phyloP scores from a whole-genome alignment of 257 asterid species.

The Capsicum rhomboideum region DNA sequence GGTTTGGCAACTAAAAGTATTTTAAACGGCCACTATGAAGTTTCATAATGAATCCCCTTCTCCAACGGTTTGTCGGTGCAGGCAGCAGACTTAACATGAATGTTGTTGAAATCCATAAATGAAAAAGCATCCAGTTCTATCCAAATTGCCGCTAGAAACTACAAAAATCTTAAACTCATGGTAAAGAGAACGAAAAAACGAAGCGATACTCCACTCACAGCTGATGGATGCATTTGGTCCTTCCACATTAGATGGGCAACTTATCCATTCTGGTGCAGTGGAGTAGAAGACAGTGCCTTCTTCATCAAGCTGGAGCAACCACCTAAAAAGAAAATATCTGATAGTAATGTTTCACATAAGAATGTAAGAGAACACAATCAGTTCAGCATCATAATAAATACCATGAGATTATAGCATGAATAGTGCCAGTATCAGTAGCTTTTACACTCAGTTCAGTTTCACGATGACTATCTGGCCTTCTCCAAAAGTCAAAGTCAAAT shows the following conservation, averaged over 20 bases:
- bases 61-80: too few species aligned
- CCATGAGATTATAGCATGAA: slow-evolving; percentile 96
- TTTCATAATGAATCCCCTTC: too few species aligned
- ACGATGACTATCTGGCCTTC: slow-evolving; percentile 69
- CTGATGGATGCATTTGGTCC: slow-evolving; percentile 28
- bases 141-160: background rate
- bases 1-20: too few species aligned
- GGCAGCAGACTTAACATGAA: background rate
- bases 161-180: background rate
- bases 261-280: slow-evolving; percentile 73
- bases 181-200: background rate
- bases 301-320: slow-evolving; percentile 92
- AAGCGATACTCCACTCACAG: slow-evolving; percentile 28
- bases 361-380: slow-evolving; percentile 2
- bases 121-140: background rate
- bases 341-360: background rate
- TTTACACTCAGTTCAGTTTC: slow-evolving; percentile 54
- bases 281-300: slow-evolving; percentile 78
- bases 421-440: slow-evolving; percentile 66
- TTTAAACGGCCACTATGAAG: too few species aligned
- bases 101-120: background rate
- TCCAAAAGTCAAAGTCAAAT: slow-evolving; percentile 95
- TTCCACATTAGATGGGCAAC: slow-evolving; percentile 16
- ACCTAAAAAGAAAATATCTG: slow-evolving; percentile 40
- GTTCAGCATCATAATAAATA: slow-evolving; percentile 28